A percentile compares a stretch with the other conserved stretches of the same genome.
Conservation (phyloP, 768 basidiomycete genomes). For the Phylloporus arenicola region DNA sequence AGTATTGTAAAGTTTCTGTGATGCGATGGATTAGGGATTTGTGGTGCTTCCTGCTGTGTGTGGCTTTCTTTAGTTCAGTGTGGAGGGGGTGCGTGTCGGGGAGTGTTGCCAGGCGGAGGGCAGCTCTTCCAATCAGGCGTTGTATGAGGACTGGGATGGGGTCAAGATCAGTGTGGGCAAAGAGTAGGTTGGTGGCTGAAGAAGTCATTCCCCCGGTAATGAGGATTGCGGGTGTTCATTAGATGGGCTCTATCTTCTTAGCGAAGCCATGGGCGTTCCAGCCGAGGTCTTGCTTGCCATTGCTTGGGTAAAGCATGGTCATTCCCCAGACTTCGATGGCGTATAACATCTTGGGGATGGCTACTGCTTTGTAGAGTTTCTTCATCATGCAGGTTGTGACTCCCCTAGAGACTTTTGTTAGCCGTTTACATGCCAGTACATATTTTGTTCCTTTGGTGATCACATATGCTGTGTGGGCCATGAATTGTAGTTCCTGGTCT, state of each 20-base stretch:
- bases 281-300: conserved; percentile 3
- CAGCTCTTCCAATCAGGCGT: too few species aligned
- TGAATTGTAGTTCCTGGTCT: conserved; percentile 27
- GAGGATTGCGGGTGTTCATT: conserved; percentile 17
- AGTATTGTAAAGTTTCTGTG: too few species aligned
- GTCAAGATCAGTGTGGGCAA: conserved; percentile 14
- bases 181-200: conserved; percentile 18
- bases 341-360: conserved; percentile 19
- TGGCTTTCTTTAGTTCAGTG: too few species aligned
- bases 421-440: too few species aligned
- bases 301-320: neutral
- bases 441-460: conserved; percentile 2
- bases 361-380: neutral
- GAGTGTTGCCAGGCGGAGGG: too few species aligned
- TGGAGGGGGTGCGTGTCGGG: too few species aligned
- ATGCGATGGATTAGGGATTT: too few species aligned
- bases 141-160: too few species aligned
- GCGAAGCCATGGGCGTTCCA: conserved; percentile 4
- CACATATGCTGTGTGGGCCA: conserved; percentile 11
- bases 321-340: conserved; percentile 12
- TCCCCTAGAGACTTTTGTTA: conserved; percentile 12
- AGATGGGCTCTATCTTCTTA: conserved; percentile 13
- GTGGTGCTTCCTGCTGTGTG: too few species aligned
- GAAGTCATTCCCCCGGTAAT: conserved; percentile 18
- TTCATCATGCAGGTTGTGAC: conserved; percentile 7